Conservation (phyloP, 345 rosid genomes). For the Camelina hispida region DNA sequence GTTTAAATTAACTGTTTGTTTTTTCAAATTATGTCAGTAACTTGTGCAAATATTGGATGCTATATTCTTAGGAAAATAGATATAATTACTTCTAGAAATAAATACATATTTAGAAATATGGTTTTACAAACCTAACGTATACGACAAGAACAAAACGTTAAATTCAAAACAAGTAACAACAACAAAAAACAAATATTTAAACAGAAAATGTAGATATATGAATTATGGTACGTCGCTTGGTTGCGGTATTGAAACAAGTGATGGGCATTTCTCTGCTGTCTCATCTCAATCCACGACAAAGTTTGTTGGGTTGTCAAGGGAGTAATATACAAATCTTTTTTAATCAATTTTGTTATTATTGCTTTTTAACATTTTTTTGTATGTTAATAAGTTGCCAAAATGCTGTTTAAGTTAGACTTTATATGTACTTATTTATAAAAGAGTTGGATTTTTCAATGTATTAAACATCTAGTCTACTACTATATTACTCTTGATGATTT, state of each 20-base stretch:
- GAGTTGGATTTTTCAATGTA: neutral
- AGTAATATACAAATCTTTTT: slow-evolving; percentile 21
- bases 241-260: slow-evolving; percentile 41
- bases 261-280: slow-evolving; percentile 45
- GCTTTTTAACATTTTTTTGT: too few relatives aligned
- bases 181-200: neutral
- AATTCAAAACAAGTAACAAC: slow-evolving; percentile 23
- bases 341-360: too few relatives aligned
- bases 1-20: neutral
- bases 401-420: neutral
- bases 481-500: neutral
- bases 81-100: neutral
- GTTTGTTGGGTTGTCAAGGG: slow-evolving; percentile 44
- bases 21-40: neutral
- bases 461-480: neutral
- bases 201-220: slow-evolving; percentile 25
- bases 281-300: slow-evolving; percentile 40
- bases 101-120: neutral
- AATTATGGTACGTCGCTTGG: slow-evolving; percentile 30
- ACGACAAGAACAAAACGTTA: slow-evolving; percentile 39
- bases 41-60: slow-evolving; percentile 3
- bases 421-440: neutral
- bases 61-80: neutral
- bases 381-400: too few relatives aligned
- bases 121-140: slow-evolving; percentile 27